Percentiles rank a stretch among this genome's conserved stretches.
Evolutionary conservation across 2,329 filamentous ascomycete genomes (phyloP).

Genomic region (Hansfordia pulvinata): DNA sequence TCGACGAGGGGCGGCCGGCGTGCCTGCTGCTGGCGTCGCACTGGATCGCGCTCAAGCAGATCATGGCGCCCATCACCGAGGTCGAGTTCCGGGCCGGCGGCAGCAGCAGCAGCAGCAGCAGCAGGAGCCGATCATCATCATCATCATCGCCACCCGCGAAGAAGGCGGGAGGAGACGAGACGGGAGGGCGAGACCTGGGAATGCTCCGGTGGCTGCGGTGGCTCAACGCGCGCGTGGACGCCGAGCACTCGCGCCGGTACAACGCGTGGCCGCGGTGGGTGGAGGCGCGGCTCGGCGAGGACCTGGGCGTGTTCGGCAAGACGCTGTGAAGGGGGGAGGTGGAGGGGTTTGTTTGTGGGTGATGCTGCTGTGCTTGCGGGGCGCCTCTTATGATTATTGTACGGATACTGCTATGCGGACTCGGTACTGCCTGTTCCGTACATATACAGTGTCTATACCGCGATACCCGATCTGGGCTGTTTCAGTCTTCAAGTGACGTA

Average conservation of each 20-base stretch:
- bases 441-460: too few species aligned
- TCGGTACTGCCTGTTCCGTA: too few species aligned
- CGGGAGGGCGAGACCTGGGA: conserved; percentile 20
- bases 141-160: too few species aligned
- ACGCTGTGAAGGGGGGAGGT: conserved; percentile 4
- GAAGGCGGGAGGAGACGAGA: conserved; percentile 1
- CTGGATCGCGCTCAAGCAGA: conserved; percentile 40
- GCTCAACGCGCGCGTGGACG: conserved; percentile 32
- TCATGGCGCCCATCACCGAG: conserved; percentile 35
- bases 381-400: conserved; percentile 4
- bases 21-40: conserved; percentile 35
- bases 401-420: conserved; percentile 1
- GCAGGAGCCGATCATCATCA: too few species aligned
- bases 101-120: conserved; percentile 12
- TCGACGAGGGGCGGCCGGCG: conserved; percentile 31
- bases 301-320: conserved; percentile 31
- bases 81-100: conserved; percentile 16
- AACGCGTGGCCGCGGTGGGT: conserved; percentile 43
- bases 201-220: conserved; percentile 35
- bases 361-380: conserved; percentile 8
- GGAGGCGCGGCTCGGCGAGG: conserved; percentile 30
- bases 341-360: conserved; percentile 2
- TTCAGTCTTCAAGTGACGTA: too few species aligned
- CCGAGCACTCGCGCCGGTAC: conserved; percentile 24
- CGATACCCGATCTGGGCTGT: too few species aligned